A percentile compares a stretch with the other conserved stretches of the same genome.
Conservation (phyloP, 345 rosid genomes). For the Raphanus sativus region DNA sequence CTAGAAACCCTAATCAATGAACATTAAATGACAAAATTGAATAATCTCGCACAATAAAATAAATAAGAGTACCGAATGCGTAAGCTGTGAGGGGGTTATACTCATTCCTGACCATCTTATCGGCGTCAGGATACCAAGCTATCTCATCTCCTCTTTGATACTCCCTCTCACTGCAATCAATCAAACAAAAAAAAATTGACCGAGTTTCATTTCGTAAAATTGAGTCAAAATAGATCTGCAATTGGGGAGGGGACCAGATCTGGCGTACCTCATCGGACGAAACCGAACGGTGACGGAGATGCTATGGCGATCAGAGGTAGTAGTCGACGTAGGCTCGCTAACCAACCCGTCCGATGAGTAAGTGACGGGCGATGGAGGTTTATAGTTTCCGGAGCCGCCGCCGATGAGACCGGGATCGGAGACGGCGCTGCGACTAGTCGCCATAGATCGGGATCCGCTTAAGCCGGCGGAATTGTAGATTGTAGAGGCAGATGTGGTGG, state of each 20-base stretch:
- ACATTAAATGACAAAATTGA: background rate
- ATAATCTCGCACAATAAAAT: background rate
- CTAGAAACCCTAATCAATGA: background rate
- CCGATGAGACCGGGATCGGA: constrained; percentile 55
- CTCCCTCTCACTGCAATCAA: constrained; percentile 75
- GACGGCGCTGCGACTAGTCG: constrained; percentile 61
- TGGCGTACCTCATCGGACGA: constrained; percentile 80
- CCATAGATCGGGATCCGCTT: constrained; percentile 71
- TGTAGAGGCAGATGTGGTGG: constrained; percentile 62
- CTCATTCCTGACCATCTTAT: constrained; percentile 82
- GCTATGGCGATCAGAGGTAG: constrained; percentile 75
- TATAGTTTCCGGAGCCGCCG: constrained; percentile 39
- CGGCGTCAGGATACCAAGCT: constrained; percentile 94
- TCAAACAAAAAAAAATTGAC: background rate
- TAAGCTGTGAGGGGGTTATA: constrained; percentile 83
- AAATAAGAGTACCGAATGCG: constrained; percentile 64
- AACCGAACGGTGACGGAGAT: constrained; percentile 97
- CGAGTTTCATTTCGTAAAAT: background rate
- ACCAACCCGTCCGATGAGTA: constrained; percentile 66
- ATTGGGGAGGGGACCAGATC: constrained; percentile 20
- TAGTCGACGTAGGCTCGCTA: constrained; percentile 53
- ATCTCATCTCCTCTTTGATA: constrained; percentile 93
- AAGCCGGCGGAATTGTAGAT: constrained; percentile 38
- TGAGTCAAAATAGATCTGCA: constrained; percentile 48
- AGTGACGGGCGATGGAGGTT: constrained; percentile 48